Percentiles rank a stretch among this genome's conserved stretches.
Evolutionary conservation across 2,329 filamentous ascomycete species (phyloP).

Genomic region (Epichloe sibirici): DNA sequence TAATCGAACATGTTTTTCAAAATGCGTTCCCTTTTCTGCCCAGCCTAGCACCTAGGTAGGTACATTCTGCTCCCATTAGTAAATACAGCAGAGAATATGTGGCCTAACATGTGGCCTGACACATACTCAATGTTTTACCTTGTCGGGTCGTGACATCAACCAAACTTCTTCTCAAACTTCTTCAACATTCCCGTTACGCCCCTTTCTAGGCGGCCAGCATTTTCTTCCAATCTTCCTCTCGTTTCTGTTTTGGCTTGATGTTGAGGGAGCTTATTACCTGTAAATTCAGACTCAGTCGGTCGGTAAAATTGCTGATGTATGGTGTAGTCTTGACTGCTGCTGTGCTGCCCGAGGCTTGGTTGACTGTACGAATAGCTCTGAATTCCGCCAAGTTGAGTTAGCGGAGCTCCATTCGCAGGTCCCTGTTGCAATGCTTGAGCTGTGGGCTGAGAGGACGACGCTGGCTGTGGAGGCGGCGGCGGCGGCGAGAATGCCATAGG

Average conservation of each 20-base stretch:
- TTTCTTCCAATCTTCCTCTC: slow-evolving; percentile 47
- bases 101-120: background rate
- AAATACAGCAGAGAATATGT: background rate
- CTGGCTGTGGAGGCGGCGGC: slow-evolving; percentile 15
- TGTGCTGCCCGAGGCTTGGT: slow-evolving; percentile 13
- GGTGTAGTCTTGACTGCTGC: slow-evolving; percentile 32
- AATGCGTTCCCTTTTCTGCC: too few relatives aligned
- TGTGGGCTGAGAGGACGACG: slow-evolving; percentile 2
- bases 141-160: slow-evolving; percentile 17
- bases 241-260: slow-evolving; percentile 33
- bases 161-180: slow-evolving; percentile 68
- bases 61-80: background rate
- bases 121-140: too few relatives aligned
- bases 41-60: too few relatives aligned
- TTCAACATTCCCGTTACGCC: slow-evolving; percentile 61
- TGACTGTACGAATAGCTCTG: slow-evolving; percentile 37
- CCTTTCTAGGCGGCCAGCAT: slow-evolving; percentile 54
- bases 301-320: slow-evolving; percentile 60
- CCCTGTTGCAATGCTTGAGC: slow-evolving; percentile 18
- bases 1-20: too few relatives aligned
- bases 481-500: slow-evolving; percentile 32
- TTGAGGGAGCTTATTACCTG: slow-evolving; percentile 16
- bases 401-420: slow-evolving; percentile 24
- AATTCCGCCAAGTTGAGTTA: slow-evolving; percentile 41
- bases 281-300: slow-evolving; percentile 50